phyloP scores from a whole-genome alignment of 208 protist species.

The Trypanosoma cruzi region DNA sequence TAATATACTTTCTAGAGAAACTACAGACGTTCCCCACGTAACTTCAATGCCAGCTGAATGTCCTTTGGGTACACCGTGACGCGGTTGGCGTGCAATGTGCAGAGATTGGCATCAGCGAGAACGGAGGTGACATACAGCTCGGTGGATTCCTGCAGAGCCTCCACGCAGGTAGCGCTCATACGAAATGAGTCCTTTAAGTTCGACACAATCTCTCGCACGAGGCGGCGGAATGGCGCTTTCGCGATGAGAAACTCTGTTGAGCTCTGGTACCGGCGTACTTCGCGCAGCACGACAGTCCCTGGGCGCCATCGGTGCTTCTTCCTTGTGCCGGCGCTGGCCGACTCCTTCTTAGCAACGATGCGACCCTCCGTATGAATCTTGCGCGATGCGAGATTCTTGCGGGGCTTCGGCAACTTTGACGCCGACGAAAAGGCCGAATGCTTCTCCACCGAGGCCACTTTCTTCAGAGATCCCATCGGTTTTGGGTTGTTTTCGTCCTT shows the following conservation, averaged over 20 bases:
- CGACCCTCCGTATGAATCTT: slow-evolving; percentile 74
- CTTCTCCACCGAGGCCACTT: slow-evolving; percentile 53
- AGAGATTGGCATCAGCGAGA: slow-evolving; percentile 96
- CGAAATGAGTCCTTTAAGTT: slow-evolving; percentile 92
- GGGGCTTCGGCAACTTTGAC: slow-evolving; percentile 31
- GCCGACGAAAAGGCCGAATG: slow-evolving; percentile 11
- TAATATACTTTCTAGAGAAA: background rate
- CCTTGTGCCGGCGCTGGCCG: slow-evolving; percentile 81
- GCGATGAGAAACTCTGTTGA: slow-evolving; percentile 98
- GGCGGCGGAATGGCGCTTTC: slow-evolving; percentile 98
- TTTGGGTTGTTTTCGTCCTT: background rate
- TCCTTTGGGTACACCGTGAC: slow-evolving; percentile 99
- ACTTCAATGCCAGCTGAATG: slow-evolving; percentile 97
- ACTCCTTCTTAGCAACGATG: slow-evolving; percentile 73
- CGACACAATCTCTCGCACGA: slow-evolving; percentile 99
- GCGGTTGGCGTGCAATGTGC: slow-evolving; percentile 98
- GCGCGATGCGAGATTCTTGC: slow-evolving; percentile 78
- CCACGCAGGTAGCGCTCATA: slow-evolving; percentile 65
- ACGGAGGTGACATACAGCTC: slow-evolving; percentile 95
- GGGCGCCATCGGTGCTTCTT: slow-evolving; percentile 98
- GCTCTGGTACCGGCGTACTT: slow-evolving; percentile 99
- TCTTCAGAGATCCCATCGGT: background rate
- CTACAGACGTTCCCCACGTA: slow-evolving; percentile 93
- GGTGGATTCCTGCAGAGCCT: slow-evolving; percentile 97
- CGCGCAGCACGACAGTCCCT: slow-evolving; percentile 98